Percentiles rank a stretch among this genome's conserved stretches.
These are phyloP conservation scores for Arthrinium puccinioides DNA, from an alignment of 2,329 filamentous ascomycete species.

Conservation along the genomic window DNA sequence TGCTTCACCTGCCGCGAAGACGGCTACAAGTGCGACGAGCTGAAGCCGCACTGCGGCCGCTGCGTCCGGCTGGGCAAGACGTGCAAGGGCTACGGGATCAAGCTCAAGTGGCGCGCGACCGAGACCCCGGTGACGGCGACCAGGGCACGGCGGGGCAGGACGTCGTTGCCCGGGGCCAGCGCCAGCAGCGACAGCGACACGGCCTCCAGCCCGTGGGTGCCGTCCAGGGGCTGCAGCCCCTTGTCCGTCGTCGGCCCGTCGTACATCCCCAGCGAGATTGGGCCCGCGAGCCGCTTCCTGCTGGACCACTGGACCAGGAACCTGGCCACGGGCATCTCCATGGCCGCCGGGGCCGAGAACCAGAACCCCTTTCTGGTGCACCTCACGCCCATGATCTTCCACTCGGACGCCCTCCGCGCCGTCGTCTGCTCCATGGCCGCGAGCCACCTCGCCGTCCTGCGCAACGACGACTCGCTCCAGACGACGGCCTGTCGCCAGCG, in stretches of 20 bases:
- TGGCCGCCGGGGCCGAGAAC: slow-evolving; percentile 13
- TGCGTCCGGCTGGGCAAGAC: slow-evolving; percentile 20
- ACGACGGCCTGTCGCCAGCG: slow-evolving; percentile 16
- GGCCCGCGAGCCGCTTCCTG: slow-evolving; percentile 11
- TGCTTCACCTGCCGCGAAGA: slow-evolving; percentile 22
- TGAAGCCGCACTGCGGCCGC: slow-evolving; percentile 20
- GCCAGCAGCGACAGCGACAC: background rate
- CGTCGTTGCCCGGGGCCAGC: background rate
- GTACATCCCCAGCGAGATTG: slow-evolving; percentile 9
- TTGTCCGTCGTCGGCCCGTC: slow-evolving; percentile 7
- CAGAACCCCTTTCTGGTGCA: slow-evolving; percentile 21
- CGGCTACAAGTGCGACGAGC: slow-evolving; percentile 26
- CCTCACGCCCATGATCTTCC: slow-evolving; percentile 21
- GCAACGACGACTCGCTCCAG: slow-evolving; percentile 10
- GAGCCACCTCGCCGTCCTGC: slow-evolving; percentile 19
- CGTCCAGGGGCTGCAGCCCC: background rate
- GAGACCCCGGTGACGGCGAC: slow-evolving; percentile 1
- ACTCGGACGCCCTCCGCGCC: slow-evolving; percentile 18
- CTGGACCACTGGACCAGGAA: slow-evolving; percentile 22
- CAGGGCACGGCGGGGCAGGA: slow-evolving; percentile 5
- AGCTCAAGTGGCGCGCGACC: slow-evolving; percentile 19
- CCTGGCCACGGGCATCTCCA: slow-evolving; percentile 19
- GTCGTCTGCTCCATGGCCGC: slow-evolving; percentile 23
- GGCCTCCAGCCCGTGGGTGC: background rate
- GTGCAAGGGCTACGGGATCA: slow-evolving; percentile 23